Evolutionary conservation across 345 rosid species (phyloP).

Genomic region (Draba incana): DNA sequence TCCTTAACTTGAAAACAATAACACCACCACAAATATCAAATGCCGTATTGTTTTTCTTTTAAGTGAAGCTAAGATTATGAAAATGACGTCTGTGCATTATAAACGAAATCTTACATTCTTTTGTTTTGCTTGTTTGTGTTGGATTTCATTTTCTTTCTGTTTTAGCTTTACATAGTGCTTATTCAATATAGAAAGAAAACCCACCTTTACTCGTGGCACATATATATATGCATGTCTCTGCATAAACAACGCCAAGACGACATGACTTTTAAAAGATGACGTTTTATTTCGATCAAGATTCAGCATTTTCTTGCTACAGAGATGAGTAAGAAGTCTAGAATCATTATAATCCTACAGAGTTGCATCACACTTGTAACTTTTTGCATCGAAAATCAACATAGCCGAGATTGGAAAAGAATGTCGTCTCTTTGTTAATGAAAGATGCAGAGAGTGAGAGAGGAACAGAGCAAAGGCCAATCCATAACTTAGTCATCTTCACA

Average conservation of each 20-base stretch:
- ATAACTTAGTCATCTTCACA: constrained; percentile 43
- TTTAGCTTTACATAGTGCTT: not conserved
- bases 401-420: constrained; percentile 5
- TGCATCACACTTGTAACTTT: not conserved
- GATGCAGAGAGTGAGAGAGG: constrained; percentile 17
- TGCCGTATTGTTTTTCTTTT: not conserved
- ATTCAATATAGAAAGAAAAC: no score
- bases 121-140: not conserved
- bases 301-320: not conserved
- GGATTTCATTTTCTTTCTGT: not conserved
- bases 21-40: no score
- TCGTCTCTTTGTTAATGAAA: constrained; percentile 12
- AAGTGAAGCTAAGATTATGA: not conserved
- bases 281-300: not conserved
- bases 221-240: no score
- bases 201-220: no score
- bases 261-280: not conserved
- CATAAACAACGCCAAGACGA: not conserved
- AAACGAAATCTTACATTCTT: not conserved
- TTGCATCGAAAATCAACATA: constrained; percentile 23
- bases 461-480: not conserved
- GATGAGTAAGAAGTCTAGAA: constrained; percentile 2
- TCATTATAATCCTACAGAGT: not conserved
- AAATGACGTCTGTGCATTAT: not conserved
- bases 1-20: no score